phyloP scores from a whole-genome alignment of 2,329 filamentous ascomycete species.

The Trichoderma breve region DNA sequence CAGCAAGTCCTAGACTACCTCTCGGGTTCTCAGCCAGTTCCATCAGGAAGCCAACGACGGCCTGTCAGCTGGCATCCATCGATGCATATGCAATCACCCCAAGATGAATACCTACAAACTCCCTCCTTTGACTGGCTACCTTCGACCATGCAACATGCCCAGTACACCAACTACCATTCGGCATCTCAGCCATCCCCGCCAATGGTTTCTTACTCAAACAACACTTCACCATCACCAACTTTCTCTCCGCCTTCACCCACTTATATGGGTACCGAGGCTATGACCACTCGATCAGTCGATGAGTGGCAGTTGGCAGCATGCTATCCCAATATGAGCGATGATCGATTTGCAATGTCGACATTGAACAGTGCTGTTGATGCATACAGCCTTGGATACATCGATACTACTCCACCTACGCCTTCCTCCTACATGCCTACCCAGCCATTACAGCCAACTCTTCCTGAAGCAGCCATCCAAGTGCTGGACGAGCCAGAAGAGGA shows the following conservation, averaged over 20 bases:
- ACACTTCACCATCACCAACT: conserved; percentile 54
- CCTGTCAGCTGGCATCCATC: conserved; percentile 77
- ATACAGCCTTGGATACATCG: conserved; percentile 43
- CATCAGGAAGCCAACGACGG: conserved; percentile 41
- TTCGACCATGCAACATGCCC: conserved; percentile 37
- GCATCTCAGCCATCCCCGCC: conserved; percentile 51
- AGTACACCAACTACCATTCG: conserved; percentile 41
- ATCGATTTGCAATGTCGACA: conserved; percentile 28
- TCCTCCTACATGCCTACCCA: conserved; percentile 54
- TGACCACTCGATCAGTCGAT: conserved; percentile 41
- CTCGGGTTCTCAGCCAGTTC: conserved; percentile 17
- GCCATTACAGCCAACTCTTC: conserved; percentile 45
- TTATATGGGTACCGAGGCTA: conserved; percentile 39
- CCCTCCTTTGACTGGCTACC: conserved; percentile 42
- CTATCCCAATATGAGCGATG: conserved; percentile 28
- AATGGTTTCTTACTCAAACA: conserved; percentile 55
- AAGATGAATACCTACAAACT: conserved; percentile 39
- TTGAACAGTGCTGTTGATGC: conserved; percentile 23
- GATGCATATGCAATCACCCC: conserved; percentile 46
- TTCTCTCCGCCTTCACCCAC: conserved; percentile 55
- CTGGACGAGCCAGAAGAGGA: conserved; percentile 55
- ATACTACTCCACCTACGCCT: conserved; percentile 58
- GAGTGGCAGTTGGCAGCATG: conserved; percentile 36
- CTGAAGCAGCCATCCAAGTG: conserved; percentile 50
- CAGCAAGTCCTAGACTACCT: conserved; percentile 46